Conservation (phyloP, 169 alveolate species). For the Cyclospora cayetanensis region DNA sequence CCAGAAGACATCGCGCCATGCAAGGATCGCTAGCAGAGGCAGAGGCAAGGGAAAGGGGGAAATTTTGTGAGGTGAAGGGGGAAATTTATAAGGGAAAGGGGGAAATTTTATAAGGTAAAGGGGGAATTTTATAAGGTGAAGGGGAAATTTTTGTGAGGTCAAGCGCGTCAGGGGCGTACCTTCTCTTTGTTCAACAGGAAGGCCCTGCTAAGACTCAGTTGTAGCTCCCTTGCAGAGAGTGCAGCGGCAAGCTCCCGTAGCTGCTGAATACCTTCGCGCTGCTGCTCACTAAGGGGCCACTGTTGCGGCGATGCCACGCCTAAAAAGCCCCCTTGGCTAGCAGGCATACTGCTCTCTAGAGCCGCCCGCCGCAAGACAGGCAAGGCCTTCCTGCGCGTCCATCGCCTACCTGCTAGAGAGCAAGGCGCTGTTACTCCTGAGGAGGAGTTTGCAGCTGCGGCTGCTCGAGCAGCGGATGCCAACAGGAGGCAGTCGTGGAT, state of each 20-base stretch:
- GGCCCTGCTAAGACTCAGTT: not conserved
- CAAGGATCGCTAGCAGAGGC: not conserved
- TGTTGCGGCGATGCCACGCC: conserved; percentile 23
- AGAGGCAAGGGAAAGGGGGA: not conserved
- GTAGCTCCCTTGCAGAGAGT: not conserved
- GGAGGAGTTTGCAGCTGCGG: not conserved
- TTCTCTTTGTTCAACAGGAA: conserved; percentile 2
- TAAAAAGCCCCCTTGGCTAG: not conserved
- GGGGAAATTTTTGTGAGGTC: too few relatives aligned
- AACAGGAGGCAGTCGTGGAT: conserved; percentile 32
- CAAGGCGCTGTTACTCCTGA: not conserved
- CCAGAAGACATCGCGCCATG: not conserved
- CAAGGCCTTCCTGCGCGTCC: not conserved
- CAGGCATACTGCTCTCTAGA: not conserved
- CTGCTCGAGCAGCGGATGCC: conserved; percentile 29
- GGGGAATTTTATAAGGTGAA: too few relatives aligned
- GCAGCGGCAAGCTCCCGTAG: conserved; percentile 4
- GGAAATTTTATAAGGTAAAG: too few relatives aligned
- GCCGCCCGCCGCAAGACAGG: not conserved
- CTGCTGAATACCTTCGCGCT: conserved; percentile 31
- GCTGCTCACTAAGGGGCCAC: conserved; percentile 1
- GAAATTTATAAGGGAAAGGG: too few relatives aligned
- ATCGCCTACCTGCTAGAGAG: not conserved
- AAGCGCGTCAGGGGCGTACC: not conserved
- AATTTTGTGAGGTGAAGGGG: too few relatives aligned